phyloP scores from a whole-genome alignment of 192 early-diverging fungal species.

The Coemansia aciculifera region DNA sequence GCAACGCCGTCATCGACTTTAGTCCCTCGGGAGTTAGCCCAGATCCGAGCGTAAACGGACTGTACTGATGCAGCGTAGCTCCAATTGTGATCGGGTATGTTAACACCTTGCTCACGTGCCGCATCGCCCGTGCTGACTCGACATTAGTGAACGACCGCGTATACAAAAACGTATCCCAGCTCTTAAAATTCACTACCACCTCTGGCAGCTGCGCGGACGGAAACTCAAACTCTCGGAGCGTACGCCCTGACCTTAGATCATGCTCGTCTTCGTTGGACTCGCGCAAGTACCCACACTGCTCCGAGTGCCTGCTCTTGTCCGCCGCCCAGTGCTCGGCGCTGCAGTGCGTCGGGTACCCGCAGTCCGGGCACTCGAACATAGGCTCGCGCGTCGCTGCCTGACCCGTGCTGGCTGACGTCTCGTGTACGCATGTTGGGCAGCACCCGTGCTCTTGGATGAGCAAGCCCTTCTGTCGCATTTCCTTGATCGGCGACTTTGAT shows the following conservation, averaged over 20 bases:
- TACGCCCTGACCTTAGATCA: conserved; percentile 72
- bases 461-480: conserved; percentile 63
- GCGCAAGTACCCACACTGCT: conserved; percentile 62
- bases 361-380: conserved; percentile 70
- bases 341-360: conserved; percentile 81
- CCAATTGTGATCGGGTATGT: conserved; percentile 79
- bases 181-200: conserved; percentile 72
- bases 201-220: conserved; percentile 70
- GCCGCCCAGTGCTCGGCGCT: conserved; percentile 65
- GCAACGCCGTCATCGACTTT: conserved; percentile 66
- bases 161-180: conserved; percentile 78
- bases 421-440: conserved; percentile 68
- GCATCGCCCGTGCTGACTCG: conserved; percentile 69
- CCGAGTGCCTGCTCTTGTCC: conserved; percentile 58
- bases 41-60: conserved; percentile 63
- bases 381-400: conserved; percentile 54
- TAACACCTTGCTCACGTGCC: conserved; percentile 76
- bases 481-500: conserved; percentile 66
- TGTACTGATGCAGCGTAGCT: conserved; percentile 69
- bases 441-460: conserved; percentile 65
- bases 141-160: conserved; percentile 76
- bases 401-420: conserved; percentile 37
- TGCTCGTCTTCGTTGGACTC: conserved; percentile 79
- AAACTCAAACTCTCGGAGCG: conserved; percentile 78
- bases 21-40: conserved; percentile 73